These are phyloP conservation scores for Raphanus raphanistrum DNA, from an alignment of 345 rosid genomes.

Conservation along the genomic window DNA sequence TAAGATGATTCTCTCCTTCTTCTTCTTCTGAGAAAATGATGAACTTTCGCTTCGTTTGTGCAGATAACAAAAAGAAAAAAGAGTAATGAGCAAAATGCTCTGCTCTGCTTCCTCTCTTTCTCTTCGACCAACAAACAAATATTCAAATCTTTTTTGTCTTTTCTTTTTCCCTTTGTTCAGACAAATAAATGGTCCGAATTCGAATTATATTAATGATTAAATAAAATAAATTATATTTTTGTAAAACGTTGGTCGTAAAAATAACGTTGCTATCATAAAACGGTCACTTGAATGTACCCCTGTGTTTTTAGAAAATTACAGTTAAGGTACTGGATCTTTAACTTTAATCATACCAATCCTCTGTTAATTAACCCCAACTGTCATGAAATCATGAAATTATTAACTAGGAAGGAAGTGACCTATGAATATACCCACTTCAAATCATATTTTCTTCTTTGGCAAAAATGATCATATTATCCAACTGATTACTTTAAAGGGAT, in stretches of 20 bases:
- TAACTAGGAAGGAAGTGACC: not conserved
- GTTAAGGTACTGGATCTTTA: slow-evolving; percentile 1
- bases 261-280: slow-evolving; percentile 15
- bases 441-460: not conserved
- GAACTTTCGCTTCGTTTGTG: slow-evolving; percentile 15
- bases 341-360: slow-evolving; percentile 1
- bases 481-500: not conserved
- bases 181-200: slow-evolving; percentile 29
- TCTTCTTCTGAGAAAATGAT: not conserved
- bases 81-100: slow-evolving; percentile 29
- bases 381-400: not conserved
- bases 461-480: not conserved
- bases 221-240: not conserved
- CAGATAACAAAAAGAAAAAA: slow-evolving; percentile 8
- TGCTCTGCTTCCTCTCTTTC: slow-evolving; percentile 39
- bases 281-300: not conserved
- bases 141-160: slow-evolving; percentile 8
- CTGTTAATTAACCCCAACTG: not conserved
- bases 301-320: not conserved
- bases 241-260: not conserved
- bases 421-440: not conserved
- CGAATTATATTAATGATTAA: slow-evolving; percentile 17
- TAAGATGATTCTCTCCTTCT: slow-evolving; percentile 16
- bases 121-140: slow-evolving; percentile 39
- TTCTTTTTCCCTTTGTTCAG: slow-evolving; percentile 2